Evolutionary conservation across 805 yeast genomes (phyloP).

Genomic region (Yamadazyma ubonensis): DNA sequence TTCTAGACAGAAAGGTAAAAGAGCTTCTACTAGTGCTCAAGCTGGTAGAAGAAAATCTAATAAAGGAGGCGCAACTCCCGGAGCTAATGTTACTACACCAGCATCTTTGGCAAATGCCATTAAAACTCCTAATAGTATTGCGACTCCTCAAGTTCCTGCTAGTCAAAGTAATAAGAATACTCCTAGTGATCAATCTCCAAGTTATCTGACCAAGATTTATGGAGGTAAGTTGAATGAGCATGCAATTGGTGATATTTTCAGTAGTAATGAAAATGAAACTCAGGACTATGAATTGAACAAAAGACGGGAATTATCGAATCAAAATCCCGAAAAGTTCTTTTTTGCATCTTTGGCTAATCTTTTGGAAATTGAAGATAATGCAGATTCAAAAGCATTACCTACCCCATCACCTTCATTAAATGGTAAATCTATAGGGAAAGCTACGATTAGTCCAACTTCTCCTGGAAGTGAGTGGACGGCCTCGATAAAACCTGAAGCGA

Average conservation of each 20-base stretch:
- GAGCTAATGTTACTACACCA: constrained; percentile 33
- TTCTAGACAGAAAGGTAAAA: constrained; percentile 11
- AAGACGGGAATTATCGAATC: constrained; percentile 45
- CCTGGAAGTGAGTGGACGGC: constrained; percentile 42
- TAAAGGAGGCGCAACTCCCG: constrained; percentile 30
- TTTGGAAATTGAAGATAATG: constrained; percentile 42
- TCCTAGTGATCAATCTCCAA: constrained; percentile 40
- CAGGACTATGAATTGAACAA: constrained; percentile 42
- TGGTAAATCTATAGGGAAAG: constrained; percentile 8
- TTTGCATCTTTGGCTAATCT: constrained; percentile 52
- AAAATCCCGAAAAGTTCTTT: constrained; percentile 50
- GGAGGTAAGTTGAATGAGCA: constrained; percentile 17
- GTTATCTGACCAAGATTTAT: constrained; percentile 16
- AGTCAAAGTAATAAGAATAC: constrained; percentile 42
- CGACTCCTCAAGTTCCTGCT: constrained; percentile 40
- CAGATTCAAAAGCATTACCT: constrained; percentile 17
- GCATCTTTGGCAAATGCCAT: constrained; percentile 37
- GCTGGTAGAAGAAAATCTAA: constrained; percentile 23
- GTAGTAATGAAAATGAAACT: constrained; percentile 15
- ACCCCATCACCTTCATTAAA: constrained; percentile 16
- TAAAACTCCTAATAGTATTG: constrained; percentile 44
- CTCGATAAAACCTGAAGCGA: constrained; percentile 45
- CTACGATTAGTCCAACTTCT: constrained; percentile 37
- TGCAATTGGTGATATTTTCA: constrained; percentile 25
- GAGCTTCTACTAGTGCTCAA: constrained; percentile 18